Evolutionary conservation across 257 asterid species (phyloP).

Genomic region (Ocimum tenuiflorum): DNA sequence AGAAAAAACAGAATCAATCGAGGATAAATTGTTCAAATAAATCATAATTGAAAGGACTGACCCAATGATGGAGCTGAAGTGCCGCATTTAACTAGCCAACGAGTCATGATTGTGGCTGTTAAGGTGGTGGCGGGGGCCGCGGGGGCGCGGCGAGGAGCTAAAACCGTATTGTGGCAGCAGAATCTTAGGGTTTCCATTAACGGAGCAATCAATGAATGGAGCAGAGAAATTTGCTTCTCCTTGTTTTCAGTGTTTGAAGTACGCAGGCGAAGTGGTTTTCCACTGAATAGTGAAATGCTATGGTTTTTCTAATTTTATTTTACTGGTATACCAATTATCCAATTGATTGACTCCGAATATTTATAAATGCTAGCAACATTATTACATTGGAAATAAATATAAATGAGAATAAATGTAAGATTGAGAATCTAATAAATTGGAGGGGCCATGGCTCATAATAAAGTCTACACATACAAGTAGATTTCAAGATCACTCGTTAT

Average conservation of each 20-base stretch:
- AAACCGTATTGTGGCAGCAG: conserved; percentile 21
- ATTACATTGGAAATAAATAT: background rate
- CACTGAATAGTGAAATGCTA: too few relatives aligned
- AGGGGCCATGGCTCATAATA: background rate
- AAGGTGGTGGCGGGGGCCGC: conserved; percentile 20
- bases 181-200: conserved; percentile 53
- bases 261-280: background rate
- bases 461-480: too few relatives aligned
- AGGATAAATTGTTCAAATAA: background rate
- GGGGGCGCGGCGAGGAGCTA: conserved; percentile 21
- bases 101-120: conserved; percentile 23
- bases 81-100: conserved; percentile 46
- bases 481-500: too few relatives aligned
- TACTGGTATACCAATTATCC: too few relatives aligned
- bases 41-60: background rate
- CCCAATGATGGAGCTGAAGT: conserved; percentile 43
- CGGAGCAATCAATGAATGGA: background rate
- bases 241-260: background rate
- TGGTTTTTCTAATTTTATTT: too few relatives aligned
- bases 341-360: too few relatives aligned
- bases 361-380: too few relatives aligned
- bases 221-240: background rate
- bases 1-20: background rate
- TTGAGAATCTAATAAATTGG: background rate
- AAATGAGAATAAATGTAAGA: background rate